Base-by-base conservation (phyloP, 768 basidiomycete species). In the Dacryopinax primogenitus region DNA sequence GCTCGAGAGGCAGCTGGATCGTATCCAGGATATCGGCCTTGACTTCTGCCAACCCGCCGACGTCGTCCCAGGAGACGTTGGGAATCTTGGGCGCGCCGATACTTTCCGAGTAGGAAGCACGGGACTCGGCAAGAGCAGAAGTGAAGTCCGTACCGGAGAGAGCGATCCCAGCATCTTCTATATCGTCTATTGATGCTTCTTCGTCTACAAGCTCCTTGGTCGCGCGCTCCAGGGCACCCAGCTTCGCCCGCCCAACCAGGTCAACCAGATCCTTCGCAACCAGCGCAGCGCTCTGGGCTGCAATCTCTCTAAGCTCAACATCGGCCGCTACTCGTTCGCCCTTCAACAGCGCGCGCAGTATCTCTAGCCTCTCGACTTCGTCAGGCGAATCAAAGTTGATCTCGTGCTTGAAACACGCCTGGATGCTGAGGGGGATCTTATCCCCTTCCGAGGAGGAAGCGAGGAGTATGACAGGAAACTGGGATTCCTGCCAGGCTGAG, bases 1-100 rank as follows among this genome's bases (percentile, higher is more conserved):
- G 84, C 58, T 93, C 88, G 21, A 97, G 75, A 0, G 94, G 94
- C 1, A 97, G 78, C 71, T 96, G 92, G 45, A 97, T 90, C 21
- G 94, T 99, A 71, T 99, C 95, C 66, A 98, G 77, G 64, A 99
- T 97, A 70, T 97, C 95, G 36, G 83, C 75, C 73, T 97, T 98
- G 66, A 96, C 91, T 66, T 80, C 77, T 1, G 84, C 86, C 12
- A 99, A 77, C 2, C 96, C 96, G 30, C 96, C 96, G 13, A 99
- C 88, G 73, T 99, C 96, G 73, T 97, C 92, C 96, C 96, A 99
- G 0, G 87, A 82, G 0, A 99, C 93, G 68, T 81, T 87, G 0
- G 96, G 96, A 35, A 99, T 99, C 69, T 88, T 93, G 0, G 96
- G 96, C 28, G 92, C 92, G n/a, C 94, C 95, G 66, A 98, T 95